Percentiles rank a stretch among this genome's conserved stretches.
phyloP scores from a whole-genome alignment of 164 flowering plant genomes.

The Annona squamosa region DNA sequence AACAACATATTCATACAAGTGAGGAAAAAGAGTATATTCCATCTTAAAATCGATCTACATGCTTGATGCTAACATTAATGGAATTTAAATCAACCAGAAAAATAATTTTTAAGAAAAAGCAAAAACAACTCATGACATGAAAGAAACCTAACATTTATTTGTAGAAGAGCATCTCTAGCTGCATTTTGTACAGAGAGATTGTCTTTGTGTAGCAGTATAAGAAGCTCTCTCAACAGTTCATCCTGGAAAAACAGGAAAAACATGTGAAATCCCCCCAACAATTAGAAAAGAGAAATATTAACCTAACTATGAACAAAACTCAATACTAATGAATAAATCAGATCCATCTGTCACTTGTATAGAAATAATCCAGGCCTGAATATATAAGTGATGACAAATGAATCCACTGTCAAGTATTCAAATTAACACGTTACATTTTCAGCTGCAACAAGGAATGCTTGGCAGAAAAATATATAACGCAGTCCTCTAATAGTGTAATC shows the following conservation, averaged over 20 bases:
- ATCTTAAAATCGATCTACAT: not conserved
- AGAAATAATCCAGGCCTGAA: not conserved
- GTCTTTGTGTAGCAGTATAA: conserved; percentile 45
- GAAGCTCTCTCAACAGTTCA: conserved; percentile 42
- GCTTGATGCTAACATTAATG: not conserved
- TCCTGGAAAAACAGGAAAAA: conserved; percentile 38
- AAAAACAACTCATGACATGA: not conserved
- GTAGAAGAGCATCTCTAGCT: conserved; percentile 57
- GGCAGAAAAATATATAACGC: too few relatives aligned
- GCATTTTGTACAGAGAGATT: conserved; percentile 59
- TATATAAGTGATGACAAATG: not conserved
- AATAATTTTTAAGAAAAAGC: too few relatives aligned
- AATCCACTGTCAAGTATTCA: not conserved
- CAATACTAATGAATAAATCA: not conserved
- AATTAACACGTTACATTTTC: not conserved
- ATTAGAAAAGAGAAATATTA: not conserved
- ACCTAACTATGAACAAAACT: not conserved
- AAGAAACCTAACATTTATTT: conserved; percentile 48
- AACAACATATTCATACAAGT: not conserved
- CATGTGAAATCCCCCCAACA: not conserved
- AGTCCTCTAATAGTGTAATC: too few relatives aligned
- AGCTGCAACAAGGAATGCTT: not conserved
- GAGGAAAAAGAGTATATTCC: not conserved
- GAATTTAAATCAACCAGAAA: not conserved
- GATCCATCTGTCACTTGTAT: not conserved